A percentile compares a stretch with the other conserved stretches of the same genome.
Conservation (phyloP, 768 basidiomycete genomes). For the Kockovaella imperatae region DNA sequence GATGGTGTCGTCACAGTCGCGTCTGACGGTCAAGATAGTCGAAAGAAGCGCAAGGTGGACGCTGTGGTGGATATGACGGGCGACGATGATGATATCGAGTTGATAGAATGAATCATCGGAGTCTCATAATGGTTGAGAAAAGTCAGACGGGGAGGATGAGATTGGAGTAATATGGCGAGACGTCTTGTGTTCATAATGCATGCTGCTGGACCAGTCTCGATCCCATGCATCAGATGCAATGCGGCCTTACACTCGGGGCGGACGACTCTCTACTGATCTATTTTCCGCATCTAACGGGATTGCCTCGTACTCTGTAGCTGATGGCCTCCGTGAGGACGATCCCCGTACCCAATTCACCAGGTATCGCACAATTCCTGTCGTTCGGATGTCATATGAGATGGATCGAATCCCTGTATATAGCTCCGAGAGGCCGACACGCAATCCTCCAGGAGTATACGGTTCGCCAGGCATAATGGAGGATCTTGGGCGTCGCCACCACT, state of each 20-base stretch:
- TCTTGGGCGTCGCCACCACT: constrained; percentile 44
- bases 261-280: not conserved
- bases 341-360: constrained; percentile 26
- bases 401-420: constrained; percentile 50
- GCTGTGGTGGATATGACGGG: no score
- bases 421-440: constrained; percentile 48
- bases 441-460: constrained; percentile 43
- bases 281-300: constrained; percentile 5
- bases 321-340: not conserved
- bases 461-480: constrained; percentile 56
- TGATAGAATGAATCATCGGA: no score
- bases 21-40: no score
- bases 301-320: constrained; percentile 31
- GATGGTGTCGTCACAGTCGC: no score
- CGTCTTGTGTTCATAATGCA: no score
- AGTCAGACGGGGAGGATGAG: no score
- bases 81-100: no score
- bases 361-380: constrained; percentile 42
- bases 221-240: no score
- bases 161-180: no score
- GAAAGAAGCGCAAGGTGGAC: no score
- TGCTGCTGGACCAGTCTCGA: no score
- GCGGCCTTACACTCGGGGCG: not conserved
- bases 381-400: constrained; percentile 49
- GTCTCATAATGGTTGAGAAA: no score